Conservation (phyloP, 2,329 filamentous ascomycete genomes). For the Talaromyces albobiverticillius region DNA sequence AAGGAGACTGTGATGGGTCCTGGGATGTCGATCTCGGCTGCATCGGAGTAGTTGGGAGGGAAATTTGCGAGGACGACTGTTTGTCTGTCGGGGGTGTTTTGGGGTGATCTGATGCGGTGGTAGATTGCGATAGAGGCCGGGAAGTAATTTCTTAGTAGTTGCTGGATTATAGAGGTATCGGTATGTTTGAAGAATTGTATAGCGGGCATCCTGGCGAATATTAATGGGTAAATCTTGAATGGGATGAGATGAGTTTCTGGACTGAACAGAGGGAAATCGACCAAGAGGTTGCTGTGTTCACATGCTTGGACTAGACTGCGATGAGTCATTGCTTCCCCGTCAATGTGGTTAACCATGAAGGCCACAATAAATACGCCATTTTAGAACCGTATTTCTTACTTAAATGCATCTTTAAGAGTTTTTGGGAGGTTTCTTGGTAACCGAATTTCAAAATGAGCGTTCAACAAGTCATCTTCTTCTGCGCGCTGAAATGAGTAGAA, state of each 20-base stretch:
- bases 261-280: too few species aligned
- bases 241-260: too few species aligned
- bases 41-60: background rate
- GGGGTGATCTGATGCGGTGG: constrained; percentile 7
- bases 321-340: too few species aligned
- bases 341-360: too few species aligned
- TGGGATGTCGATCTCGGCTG: background rate
- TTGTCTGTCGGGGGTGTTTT: constrained; percentile 4
- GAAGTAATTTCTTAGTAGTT: background rate
- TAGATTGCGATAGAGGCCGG: background rate
- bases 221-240: background rate
- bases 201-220: background rate
- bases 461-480: too few species aligned
- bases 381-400: too few species aligned
- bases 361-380: too few species aligned
- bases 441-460: too few species aligned
- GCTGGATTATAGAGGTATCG: background rate
- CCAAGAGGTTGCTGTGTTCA: too few species aligned
- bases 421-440: too few species aligned
- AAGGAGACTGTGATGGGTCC: background rate
- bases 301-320: too few species aligned
- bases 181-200: background rate
- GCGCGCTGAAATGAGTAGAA: background rate
- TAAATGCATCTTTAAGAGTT: too few species aligned
- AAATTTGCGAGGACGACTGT: background rate